Percentiles rank a stretch among this genome's conserved stretches.
Conservation (phyloP, 768 basidiomycete species). For the Neoboletus magnificus region DNA sequence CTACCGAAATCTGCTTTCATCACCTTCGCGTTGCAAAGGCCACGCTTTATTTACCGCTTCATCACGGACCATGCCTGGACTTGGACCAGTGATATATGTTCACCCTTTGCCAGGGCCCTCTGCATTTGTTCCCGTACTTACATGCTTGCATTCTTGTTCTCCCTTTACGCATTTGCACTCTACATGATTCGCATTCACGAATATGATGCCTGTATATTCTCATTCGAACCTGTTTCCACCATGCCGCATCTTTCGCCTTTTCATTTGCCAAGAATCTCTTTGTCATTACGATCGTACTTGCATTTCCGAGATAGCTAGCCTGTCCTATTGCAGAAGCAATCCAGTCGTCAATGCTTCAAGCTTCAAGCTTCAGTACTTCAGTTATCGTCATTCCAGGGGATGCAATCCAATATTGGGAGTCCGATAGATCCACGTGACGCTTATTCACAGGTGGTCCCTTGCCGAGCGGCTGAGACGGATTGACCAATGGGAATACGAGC, state of each 20-base stretch:
- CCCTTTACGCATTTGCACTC: slow-evolving; percentile 14
- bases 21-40: slow-evolving; percentile 16
- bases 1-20: slow-evolving; percentile 22
- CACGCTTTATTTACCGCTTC: slow-evolving; percentile 14
- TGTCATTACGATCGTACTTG: slow-evolving; percentile 1
- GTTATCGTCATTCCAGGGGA: too few relatives aligned
- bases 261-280: neutral
- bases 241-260: neutral
- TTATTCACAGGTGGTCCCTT: neutral
- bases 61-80: slow-evolving; percentile 32
- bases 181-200: slow-evolving; percentile 20
- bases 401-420: too few relatives aligned
- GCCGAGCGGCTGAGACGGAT: too few relatives aligned
- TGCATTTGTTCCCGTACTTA: slow-evolving; percentile 18
- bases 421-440: too few relatives aligned
- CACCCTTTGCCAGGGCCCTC: neutral
- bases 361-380: too few relatives aligned
- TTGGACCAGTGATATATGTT: slow-evolving; percentile 27
- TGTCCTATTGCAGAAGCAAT: slow-evolving; percentile 3
- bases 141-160: slow-evolving; percentile 26
- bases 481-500: too few relatives aligned
- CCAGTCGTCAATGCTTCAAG: neutral
- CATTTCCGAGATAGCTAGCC: neutral
- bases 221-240: slow-evolving; percentile 9
- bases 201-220: slow-evolving; percentile 12